A percentile compares a stretch with the other conserved stretches of the same genome.
Conservation (phyloP, 108 stramenopile genomes). For the Cylindrotheca fusiformis region DNA sequence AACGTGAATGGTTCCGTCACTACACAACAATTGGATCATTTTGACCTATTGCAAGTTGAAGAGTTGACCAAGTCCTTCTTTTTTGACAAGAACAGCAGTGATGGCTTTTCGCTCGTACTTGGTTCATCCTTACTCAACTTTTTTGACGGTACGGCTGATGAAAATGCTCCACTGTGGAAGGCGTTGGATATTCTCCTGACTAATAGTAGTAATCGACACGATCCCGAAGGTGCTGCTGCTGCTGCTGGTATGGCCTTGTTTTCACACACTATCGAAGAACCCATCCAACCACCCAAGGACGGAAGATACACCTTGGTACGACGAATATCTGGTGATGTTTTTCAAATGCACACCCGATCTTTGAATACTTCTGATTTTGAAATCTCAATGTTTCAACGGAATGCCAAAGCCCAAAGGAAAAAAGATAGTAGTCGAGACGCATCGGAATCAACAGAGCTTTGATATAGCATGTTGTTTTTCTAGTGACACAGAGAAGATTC, state of each 20-base stretch:
- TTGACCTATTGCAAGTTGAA: constrained; percentile 13
- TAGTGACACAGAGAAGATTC: too few species aligned
- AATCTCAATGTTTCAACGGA: constrained; percentile 27
- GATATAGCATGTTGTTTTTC: too few species aligned
- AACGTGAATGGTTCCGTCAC: neutral
- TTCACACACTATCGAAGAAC: constrained; percentile 30
- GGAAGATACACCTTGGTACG: constrained; percentile 36
- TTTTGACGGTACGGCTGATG: constrained; percentile 38
- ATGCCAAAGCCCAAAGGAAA: too few species aligned
- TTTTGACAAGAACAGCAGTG: constrained; percentile 7
- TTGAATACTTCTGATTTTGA: constrained; percentile 50
- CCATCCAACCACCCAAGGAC: constrained; percentile 9
- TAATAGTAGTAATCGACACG: too few species aligned
- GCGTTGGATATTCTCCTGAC: constrained; percentile 36
- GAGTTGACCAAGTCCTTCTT: constrained; percentile 26
- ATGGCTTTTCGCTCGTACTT: constrained; percentile 45
- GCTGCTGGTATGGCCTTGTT: constrained; percentile 36
- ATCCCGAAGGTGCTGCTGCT: constrained; percentile 15
- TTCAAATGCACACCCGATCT: constrained; percentile 44
- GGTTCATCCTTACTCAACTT: constrained; percentile 55
- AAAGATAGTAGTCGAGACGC: too few species aligned
- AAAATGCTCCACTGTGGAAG: constrained; percentile 30
- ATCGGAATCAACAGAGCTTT: too few species aligned
- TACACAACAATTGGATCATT: constrained; percentile 12
- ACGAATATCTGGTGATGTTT: constrained; percentile 42